Evolutionary conservation across 805 yeast species (phyloP), one percentile per base, ranked within the genome.

Genomic region (Sugiyamaella boreocaroliniensis): DNA sequence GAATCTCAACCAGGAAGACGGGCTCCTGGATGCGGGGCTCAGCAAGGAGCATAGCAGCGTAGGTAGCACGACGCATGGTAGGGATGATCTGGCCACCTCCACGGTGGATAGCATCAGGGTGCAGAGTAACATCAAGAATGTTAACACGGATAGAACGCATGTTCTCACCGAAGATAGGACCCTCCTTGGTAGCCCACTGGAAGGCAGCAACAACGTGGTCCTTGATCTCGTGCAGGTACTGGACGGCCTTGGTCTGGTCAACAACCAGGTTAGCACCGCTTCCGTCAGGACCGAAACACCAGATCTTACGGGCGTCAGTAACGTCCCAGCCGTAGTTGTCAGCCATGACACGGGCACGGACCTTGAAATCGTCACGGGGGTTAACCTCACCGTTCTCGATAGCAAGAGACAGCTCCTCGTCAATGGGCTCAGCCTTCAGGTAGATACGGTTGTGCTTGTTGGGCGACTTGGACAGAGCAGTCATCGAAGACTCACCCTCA

Each of bases 271-370:
- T 92, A 71, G 99, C 90, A 79, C 99, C 99, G 76, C 80, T 84
- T 78, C 97, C 97, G 73, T 92, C 99, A 75, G 99, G 98, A 81
- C 99, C 99, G 89, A 92, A 92, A 86, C 97, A 89, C 99, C 99
- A 92, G 74, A 92, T 93, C 93, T 93, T 92, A 86, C 99, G 90
- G 79, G 97, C 99, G 74, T 92, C 99, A 68, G 97, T 83, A 74
- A 93, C 97, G 75, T 92, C 98, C 99, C 99, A 92, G 68, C 92
- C 97, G 85, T 77, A 93, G 76, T 93, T 96, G 76, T 92, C 98
- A 73, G 98, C 98, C 83, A 92, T 81, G 73, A 88, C 70, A 85
- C 98, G 90, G 68, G 98, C 99, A 83, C 99, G 90, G 69, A 88
- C 86, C 85, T 92, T 92, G 88, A 92, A 82, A 81, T 92, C 99